Base-by-base conservation (phyloP, 768 basidiomycete genomes). In the Hygrophoropsis aurantiaca region DNA sequence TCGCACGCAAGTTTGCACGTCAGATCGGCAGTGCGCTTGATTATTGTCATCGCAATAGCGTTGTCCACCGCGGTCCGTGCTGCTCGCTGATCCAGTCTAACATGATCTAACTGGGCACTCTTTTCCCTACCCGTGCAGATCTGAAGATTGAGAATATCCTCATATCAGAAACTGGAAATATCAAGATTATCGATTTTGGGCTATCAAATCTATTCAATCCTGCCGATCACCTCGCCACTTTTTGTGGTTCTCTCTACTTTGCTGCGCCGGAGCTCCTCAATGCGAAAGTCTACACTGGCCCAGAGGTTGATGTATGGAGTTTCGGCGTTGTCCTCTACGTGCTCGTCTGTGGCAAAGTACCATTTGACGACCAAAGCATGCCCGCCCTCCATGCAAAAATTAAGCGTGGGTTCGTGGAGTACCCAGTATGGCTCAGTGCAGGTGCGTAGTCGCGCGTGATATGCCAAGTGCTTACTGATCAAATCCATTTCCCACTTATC, bases 111-210 rank as follows among this genome's bases (percentile, higher is more conserved):
- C n/a, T n/a, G n/a, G n/a, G n/a, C n/a, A n/a, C 40, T 51, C 44
- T 51, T 36, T 36, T 45, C 40, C 36, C 18, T 7, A 25, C 30
- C 27, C 24, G 30, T n/a, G 5, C 35, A 65, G 87, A 99, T 73
- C 86, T 99, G 55, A 99, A 99, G 76, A 99, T 99, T 62, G 95
- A 99, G 71, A 98, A 97, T 72, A 99, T 99, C 59, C 87, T 99
- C 62, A 98, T 99, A 56, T 97, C 93, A 1, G 93, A 97, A 54
- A 90, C 90, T 0, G 97, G 97, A 10, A 98, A 97, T 71, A 98
- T 98, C 77, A 99, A 98, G 78, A 97, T 98, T 52, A 99, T 98
- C 66, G 95, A 99, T 69, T 99, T 98, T 68, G 97, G 97, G 40
- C 78, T 99, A 7, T 97, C 95, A 2, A 99, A 98, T 70, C 78